phyloP scores from a whole-genome alignment of 2,329 filamentous ascomycete genomes.

The Akanthomyces dipterigenus region DNA sequence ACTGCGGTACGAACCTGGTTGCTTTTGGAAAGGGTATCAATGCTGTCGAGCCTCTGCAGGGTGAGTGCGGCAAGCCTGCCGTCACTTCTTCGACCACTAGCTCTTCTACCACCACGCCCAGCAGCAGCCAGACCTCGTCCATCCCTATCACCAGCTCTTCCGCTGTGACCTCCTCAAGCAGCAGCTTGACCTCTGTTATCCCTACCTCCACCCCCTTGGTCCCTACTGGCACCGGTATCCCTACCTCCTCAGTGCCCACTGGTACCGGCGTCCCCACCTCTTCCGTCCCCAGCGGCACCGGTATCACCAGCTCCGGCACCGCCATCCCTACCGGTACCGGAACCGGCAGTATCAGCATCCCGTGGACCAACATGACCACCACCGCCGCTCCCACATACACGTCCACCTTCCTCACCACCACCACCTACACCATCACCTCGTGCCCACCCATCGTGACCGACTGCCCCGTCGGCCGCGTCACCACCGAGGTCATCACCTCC shows the following conservation, averaged over 20 bases:
- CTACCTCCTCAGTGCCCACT: background rate
- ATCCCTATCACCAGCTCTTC: slow-evolving; percentile 2
- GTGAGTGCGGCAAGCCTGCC: slow-evolving; percentile 8
- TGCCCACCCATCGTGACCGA: slow-evolving; percentile 14
- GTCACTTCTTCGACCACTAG: no score
- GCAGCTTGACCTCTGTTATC: background rate
- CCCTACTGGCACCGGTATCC: slow-evolving; percentile 3
- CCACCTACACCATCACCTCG: slow-evolving; percentile 15
- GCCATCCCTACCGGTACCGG: slow-evolving; percentile 6
- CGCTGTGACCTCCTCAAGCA: background rate
- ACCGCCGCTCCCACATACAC: slow-evolving; percentile 10
- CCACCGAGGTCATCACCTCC: slow-evolving; percentile 1
- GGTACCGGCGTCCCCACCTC: background rate
- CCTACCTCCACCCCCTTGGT: background rate
- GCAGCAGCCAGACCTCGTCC: slow-evolving; percentile 18
- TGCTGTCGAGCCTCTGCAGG: slow-evolving; percentile 10
- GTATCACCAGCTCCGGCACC: background rate
- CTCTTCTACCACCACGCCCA: slow-evolving; percentile 14
- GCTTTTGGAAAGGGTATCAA: slow-evolving; percentile 27
- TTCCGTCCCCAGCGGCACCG: slow-evolving; percentile 2
- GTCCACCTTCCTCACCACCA: slow-evolving; percentile 12
- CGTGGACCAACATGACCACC: slow-evolving; percentile 11
- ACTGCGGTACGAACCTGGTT: slow-evolving; percentile 21
- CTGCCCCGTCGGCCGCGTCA: slow-evolving; percentile 15
- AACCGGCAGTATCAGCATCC: background rate